Percentiles rank a stretch among this genome's conserved stretches.
Evolutionary conservation across 495 filamentous ascomycete species (phyloP).

Genomic region (Xylaria venustula): DNA sequence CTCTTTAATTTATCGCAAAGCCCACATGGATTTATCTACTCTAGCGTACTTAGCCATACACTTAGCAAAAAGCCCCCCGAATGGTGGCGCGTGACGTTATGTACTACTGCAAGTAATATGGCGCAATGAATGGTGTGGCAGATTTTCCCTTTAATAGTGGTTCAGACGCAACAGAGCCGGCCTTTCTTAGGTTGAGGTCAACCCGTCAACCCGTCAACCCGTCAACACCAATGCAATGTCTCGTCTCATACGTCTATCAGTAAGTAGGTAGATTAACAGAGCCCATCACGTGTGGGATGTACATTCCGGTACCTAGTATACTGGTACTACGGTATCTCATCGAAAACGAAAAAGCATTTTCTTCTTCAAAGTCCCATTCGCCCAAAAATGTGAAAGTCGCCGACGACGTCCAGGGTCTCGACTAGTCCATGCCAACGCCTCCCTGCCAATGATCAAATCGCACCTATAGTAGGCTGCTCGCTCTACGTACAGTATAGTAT

Average conservation of each 20-base stretch:
- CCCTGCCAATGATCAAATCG: background rate
- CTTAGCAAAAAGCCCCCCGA: background rate
- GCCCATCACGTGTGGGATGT: background rate
- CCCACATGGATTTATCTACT: too few relatives aligned
- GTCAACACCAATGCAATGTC: too few relatives aligned
- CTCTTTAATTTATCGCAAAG: background rate
- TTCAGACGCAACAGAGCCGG: too few relatives aligned
- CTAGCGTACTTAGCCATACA: too few relatives aligned
- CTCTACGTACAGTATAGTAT: too few relatives aligned
- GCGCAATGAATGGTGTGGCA: slow-evolving; percentile 9
- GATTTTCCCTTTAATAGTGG: background rate
- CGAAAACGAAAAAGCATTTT: background rate
- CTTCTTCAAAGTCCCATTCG: background rate
- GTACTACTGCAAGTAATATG: slow-evolving; percentile 12
- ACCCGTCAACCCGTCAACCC: too few relatives aligned
- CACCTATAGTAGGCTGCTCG: background rate
- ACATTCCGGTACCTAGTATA: background rate
- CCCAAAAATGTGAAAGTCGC: background rate
- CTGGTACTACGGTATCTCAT: background rate
- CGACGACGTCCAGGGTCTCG: background rate
- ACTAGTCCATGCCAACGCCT: slow-evolving; percentile 1
- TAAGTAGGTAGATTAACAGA: too few relatives aligned
- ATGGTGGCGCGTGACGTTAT: slow-evolving; percentile 2
- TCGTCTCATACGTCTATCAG: too few relatives aligned
- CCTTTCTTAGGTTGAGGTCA: too few relatives aligned